Evolutionary conservation across 352 stramenopile genomes (phyloP).

Genomic region (Lagenidium sp.): DNA sequence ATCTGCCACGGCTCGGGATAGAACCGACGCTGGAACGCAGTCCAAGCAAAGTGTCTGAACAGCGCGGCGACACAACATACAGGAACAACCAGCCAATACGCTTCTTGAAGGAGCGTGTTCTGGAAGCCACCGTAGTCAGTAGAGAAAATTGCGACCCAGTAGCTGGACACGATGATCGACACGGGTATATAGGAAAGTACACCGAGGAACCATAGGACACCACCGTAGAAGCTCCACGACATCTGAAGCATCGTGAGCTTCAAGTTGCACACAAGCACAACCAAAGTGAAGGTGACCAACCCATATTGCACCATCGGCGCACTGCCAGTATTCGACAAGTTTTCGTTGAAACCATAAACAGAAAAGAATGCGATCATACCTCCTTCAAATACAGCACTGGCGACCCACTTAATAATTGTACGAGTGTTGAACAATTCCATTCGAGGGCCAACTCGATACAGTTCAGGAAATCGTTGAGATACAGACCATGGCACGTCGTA

Average conservation of each 20-base stretch:
- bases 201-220: constrained; percentile 43
- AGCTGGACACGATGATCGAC: constrained; percentile 50
- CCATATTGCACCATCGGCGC: constrained; percentile 88
- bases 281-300: constrained; percentile 88
- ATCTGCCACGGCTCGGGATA: constrained; percentile 74
- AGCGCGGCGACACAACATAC: constrained; percentile 43
- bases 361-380: constrained; percentile 62
- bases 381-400: constrained; percentile 61
- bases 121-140: constrained; percentile 67
- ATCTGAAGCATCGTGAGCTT: constrained; percentile 85
- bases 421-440: constrained; percentile 80
- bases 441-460: constrained; percentile 65
- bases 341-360: constrained; percentile 63
- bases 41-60: constrained; percentile 63
- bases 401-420: constrained; percentile 84
- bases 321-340: constrained; percentile 73
- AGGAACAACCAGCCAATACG: constrained; percentile 66
- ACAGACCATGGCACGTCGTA: constrained; percentile 72
- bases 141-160: constrained; percentile 49
- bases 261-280: constrained; percentile 91
- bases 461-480: constrained; percentile 50
- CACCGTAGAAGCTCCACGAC: constrained; percentile 53
- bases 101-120: constrained; percentile 52
- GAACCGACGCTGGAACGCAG: constrained; percentile 62
- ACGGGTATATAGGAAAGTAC: constrained; percentile 60